These are phyloP conservation scores for Citrus cavaleriei DNA, from an alignment of 345 rosid species.

Conservation along the genomic window DNA sequence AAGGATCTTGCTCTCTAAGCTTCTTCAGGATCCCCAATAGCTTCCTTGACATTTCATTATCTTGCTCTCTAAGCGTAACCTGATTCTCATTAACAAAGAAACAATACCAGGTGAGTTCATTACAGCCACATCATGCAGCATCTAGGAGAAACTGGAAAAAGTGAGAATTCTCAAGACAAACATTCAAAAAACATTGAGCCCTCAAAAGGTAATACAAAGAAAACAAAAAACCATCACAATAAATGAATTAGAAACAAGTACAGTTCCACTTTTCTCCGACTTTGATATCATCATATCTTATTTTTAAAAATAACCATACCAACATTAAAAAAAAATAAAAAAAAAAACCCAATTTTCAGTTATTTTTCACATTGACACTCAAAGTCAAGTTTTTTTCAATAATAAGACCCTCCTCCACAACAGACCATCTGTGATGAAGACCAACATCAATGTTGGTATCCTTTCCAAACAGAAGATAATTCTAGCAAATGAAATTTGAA, in stretches of 20 bases:
- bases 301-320: not conserved
- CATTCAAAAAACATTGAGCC: not conserved
- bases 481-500: not conserved
- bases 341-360: not conserved
- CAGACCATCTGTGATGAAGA: not conserved
- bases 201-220: not conserved
- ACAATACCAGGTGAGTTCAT: not conserved
- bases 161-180: not conserved
- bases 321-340: not conserved
- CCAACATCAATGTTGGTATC: not conserved
- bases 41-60: conserved; percentile 86
- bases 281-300: not conserved
- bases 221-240: not conserved
- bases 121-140: not conserved
- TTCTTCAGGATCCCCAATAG: conserved; percentile 58
- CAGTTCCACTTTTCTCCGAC: not conserved
- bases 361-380: not conserved
- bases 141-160: not conserved
- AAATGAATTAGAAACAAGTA: not conserved
- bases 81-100: conserved; percentile 27
- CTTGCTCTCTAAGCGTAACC: conserved; percentile 59
- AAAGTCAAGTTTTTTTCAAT: not conserved
- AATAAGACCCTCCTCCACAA: not conserved
- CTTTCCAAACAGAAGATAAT: not conserved
- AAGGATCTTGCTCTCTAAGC: conserved; percentile 65